phyloP scores from a whole-genome alignment of 2,329 filamentous ascomycete species.

The Fusarium musae region DNA sequence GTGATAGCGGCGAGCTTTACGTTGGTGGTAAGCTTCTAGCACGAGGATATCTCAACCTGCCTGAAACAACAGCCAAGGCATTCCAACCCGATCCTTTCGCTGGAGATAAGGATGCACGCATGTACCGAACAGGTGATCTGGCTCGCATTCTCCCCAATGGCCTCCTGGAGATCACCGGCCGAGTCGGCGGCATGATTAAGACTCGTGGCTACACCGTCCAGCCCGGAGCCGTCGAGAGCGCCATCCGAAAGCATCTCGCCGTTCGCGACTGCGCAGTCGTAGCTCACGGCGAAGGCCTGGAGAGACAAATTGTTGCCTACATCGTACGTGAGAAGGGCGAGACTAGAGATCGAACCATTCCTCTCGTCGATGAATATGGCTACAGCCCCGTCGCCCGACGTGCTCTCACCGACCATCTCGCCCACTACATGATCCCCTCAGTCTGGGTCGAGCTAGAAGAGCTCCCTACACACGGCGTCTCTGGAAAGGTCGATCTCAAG shows the following conservation, averaged over 20 bases:
- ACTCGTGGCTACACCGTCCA: conserved; percentile 82
- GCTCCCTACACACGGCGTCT: conserved; percentile 80
- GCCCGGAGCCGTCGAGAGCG: conserved; percentile 79
- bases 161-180: conserved; percentile 78
- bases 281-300: conserved; percentile 79
- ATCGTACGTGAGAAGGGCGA: conserved; percentile 74
- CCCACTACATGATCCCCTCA: conserved; percentile 85
- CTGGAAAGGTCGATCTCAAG: conserved; percentile 81
- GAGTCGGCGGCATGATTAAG: conserved; percentile 84
- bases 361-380: conserved; percentile 76
- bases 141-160: conserved; percentile 75
- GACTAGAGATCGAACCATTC: conserved; percentile 65
- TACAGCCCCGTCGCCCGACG: conserved; percentile 77
- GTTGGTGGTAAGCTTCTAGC: conserved; percentile 80
- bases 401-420: conserved; percentile 72
- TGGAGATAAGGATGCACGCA: conserved; percentile 67
- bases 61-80: conserved; percentile 78
- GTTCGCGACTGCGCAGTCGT: conserved; percentile 78
- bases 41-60: conserved; percentile 81
- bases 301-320: conserved; percentile 81
- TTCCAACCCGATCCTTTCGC: conserved; percentile 76
- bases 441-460: conserved; percentile 79
- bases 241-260: conserved; percentile 75
- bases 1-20: conserved; percentile 77
- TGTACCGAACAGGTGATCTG: conserved; percentile 80